Percentiles rank a stretch among this genome's conserved stretches.
phyloP scores from a whole-genome alignment of 371 early-diverging fungal genomes.

The Rhizopus microsporus region DNA sequence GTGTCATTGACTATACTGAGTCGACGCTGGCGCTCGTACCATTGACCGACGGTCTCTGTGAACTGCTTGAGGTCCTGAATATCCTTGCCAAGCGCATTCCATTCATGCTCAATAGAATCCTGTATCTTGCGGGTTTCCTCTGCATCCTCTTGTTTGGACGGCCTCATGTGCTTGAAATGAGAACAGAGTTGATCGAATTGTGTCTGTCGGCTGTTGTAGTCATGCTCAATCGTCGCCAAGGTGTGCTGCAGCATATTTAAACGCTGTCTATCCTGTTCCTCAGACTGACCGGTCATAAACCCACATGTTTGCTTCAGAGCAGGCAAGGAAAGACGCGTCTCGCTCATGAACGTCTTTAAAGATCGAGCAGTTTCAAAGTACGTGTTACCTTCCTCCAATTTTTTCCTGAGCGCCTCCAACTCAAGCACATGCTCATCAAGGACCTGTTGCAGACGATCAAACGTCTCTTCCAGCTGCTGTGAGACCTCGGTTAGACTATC shows the following conservation, averaged over 20 bases:
- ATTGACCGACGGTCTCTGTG: conserved; percentile 30
- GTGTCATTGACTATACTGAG: conserved; percentile 30
- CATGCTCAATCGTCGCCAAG: conserved; percentile 12
- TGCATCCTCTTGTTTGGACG: conserved; percentile 23
- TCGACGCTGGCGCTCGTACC: conserved; percentile 44
- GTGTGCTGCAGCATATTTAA: conserved; percentile 26
- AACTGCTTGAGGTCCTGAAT: conserved; percentile 29
- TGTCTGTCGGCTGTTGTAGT: conserved; percentile 18
- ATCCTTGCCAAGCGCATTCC: conserved; percentile 28
- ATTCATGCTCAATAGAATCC: conserved; percentile 28
- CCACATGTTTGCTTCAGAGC: conserved; percentile 45
- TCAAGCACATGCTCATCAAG: conserved; percentile 31
- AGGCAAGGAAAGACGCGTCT: conserved; percentile 38
- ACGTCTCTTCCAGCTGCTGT: conserved; percentile 28
- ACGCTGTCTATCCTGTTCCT: conserved; percentile 40
- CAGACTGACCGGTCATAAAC: conserved; percentile 48
- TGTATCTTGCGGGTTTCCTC: conserved; percentile 22
- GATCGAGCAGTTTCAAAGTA: conserved; percentile 32
- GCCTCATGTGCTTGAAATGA: conserved; percentile 20
- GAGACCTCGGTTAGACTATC: conserved; percentile 27
- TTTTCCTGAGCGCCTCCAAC: conserved; percentile 28
- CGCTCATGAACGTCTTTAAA: conserved; percentile 25
- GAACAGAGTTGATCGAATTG: conserved; percentile 28
- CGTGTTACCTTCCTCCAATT: conserved; percentile 41
- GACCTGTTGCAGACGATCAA: conserved; percentile 34